Conservation (phyloP, 257 asterid species). For the Thymus mandschuricus region DNA sequence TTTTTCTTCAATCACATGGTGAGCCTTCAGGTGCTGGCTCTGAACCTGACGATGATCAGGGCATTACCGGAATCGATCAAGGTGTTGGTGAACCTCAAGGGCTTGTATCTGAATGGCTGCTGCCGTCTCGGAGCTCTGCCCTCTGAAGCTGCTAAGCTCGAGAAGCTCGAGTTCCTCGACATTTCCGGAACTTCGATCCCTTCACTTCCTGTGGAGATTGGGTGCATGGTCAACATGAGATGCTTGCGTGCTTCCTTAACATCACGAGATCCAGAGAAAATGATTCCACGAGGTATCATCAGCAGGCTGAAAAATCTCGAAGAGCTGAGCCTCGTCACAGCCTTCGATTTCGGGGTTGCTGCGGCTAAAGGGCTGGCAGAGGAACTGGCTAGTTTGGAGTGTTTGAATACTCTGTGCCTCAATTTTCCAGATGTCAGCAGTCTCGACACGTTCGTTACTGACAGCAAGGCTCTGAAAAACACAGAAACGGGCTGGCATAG, state of each 20-base stretch:
- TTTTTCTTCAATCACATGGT: not conserved
- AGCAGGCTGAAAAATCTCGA: not conserved
- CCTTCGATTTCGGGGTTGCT: not conserved
- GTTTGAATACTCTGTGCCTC: constrained; percentile 17
- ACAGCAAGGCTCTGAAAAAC: constrained; percentile 17
- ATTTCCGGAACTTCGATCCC: constrained; percentile 19
- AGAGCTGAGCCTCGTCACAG: constrained; percentile 20
- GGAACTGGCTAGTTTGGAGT: constrained; percentile 25
- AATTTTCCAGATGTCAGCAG: constrained; percentile 17
- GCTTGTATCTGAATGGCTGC: constrained; percentile 18
- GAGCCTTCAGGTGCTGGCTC: not conserved
- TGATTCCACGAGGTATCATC: not conserved
- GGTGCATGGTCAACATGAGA: not conserved
- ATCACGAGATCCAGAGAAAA: not conserved
- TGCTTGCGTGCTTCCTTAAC: constrained; percentile 21
- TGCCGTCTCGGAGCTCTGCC: not conserved
- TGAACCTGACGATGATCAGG: not conserved
- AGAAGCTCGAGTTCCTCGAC: constrained; percentile 12
- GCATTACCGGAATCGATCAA: not conserved
- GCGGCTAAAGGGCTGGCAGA: not conserved
- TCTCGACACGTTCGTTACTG: not conserved
- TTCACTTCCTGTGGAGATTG: not conserved
- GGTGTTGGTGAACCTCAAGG: not conserved
- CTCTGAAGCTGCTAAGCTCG: not conserved
- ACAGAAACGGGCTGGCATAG: not conserved